Evolutionary conservation across 1,284 basidiomycete genomes (phyloP), one percentile per base, ranked within the genome.

Genomic region (Schizophyllum commune): DNA sequence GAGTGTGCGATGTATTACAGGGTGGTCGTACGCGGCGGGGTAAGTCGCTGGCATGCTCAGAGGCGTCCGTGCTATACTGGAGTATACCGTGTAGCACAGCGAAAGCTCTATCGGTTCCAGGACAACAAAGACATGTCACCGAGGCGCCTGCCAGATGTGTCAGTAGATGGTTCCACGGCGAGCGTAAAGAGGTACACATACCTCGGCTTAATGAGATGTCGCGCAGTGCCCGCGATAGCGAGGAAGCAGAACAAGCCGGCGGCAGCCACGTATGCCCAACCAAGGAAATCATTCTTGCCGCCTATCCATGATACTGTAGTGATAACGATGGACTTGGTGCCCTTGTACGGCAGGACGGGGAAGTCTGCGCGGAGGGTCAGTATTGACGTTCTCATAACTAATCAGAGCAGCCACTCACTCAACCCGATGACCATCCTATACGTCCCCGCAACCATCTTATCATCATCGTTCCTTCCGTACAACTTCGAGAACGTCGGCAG

Each of bases 231-330:
- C 11, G 88, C 80, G 59, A 98, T 74, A 5, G 94, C 96, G 34
- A 99, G 83, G 11, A 93, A 76, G 32, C 98, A 87, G 70, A 97
- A 97, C 19, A 98, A 78, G 9, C 82, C 86, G 0, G 95, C 90
- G 0, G 94, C 87, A 19, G 88, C 95, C 60, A 99, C 90, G 71
- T 98, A 99, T 2, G 95, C 92, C 88, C 95, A 95, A 7, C 97
- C 97, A 22, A 99, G 81, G 86, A 99, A 98, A 0, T 94, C 88
- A 69, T 96, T 96, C 77, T 96, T 95, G 32, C 97, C 97, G 20
- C 97, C 97, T 69, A 98, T 93, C 94, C 96, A 99, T 0, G 95
- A 93, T 3, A 96, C 93, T 0, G 96, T 99, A 57, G 94, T 95
- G 66, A 99, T 92, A 32, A 99, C 94, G 62, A 99, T 83, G 0